These are phyloP conservation scores for Sonneratia caseolaris DNA, from an alignment of 345 rosid species.

Conservation along the genomic window DNA sequence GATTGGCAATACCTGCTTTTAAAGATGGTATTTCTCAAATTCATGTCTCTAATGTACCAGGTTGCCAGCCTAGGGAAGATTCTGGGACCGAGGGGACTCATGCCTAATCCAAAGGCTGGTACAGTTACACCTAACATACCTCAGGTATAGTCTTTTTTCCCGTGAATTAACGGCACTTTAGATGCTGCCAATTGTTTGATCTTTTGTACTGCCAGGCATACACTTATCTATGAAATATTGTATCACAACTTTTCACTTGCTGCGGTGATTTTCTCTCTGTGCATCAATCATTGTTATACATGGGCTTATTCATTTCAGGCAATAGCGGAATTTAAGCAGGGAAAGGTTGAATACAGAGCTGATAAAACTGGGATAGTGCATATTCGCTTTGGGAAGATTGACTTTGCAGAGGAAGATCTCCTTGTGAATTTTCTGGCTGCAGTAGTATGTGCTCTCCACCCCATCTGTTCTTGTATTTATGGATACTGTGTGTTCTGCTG, in stretches of 20 bases:
- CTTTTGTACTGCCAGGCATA: neutral
- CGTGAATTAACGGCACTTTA: neutral
- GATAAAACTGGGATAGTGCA: constrained; percentile 99
- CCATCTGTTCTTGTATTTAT: neutral
- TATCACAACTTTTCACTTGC: neutral
- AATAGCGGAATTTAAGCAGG: constrained; percentile 88
- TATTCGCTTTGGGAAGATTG: constrained; percentile 74
- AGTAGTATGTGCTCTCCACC: constrained; percentile 35
- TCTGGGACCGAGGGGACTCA: constrained; percentile 98
- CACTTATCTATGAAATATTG: neutral
- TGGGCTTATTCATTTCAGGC: constrained; percentile 40
- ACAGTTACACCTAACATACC: constrained; percentile 81
- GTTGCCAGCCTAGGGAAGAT: constrained; percentile 94
- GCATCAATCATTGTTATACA: too few species aligned
- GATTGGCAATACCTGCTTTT: too few species aligned
- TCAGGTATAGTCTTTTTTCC: constrained; percentile 41
- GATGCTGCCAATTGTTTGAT: neutral
- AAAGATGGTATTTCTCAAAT: neutral
- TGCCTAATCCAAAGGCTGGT: constrained; percentile 99
- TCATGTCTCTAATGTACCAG: constrained; percentile 23
- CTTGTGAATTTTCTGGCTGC: constrained; percentile 69
- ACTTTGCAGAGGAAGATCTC: constrained; percentile 74
- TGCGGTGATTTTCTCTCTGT: neutral
- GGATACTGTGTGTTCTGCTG: neutral
- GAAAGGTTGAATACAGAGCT: constrained; percentile 87